Base-by-base conservation (phyloP, 805 yeast genomes). In the Grigorovia yakushimaensis region DNA sequence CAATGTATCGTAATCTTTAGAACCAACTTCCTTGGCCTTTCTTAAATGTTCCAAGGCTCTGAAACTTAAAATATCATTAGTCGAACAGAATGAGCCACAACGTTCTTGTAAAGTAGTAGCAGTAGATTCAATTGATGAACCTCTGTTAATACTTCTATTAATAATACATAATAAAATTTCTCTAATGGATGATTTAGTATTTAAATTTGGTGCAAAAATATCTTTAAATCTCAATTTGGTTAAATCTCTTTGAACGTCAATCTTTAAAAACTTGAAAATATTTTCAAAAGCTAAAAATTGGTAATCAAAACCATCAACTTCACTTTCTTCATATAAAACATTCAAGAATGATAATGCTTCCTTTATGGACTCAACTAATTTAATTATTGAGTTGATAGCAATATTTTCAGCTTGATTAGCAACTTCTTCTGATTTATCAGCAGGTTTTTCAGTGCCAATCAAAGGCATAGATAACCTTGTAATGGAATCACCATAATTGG, bases 21-120 rank as follows among this genome's bases (percentile, higher is more conserved):
- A 65, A 1, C 86, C 87, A 50, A 80, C 77, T 48, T 80, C 84
- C 57, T 82, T 84, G 1, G 98, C 97, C 56, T 83, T 81, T 48
- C 91, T 84, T 57, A 93, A 72, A 62, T 84, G 88, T 63, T 93
- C 98, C 56, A 88, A 81, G 0, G 97, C 98, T 65, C 91, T 84
- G 72, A 89, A 93, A 13, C 93, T 86, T 50, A 88, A 74, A 23
- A 93, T 96, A 65, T 93, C 98, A 54, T 84, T 87, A 15, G 95
- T 79, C 0, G 97, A 87, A 60, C 98, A 93, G 66, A 88, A 93
- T 0, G 95, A 81, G 1, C 95, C 95, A 71, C 98, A 93, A 50
- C 91, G 81, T 47, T 87, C 94, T 65, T 93, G 96, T 45, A 93
- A 70, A 1, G 89, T 80, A 35, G 82, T 80, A 1, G 97, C 95